Conservation (phyloP, 208 protist species). For the Acanthamoeba culbertsoni region DNA sequence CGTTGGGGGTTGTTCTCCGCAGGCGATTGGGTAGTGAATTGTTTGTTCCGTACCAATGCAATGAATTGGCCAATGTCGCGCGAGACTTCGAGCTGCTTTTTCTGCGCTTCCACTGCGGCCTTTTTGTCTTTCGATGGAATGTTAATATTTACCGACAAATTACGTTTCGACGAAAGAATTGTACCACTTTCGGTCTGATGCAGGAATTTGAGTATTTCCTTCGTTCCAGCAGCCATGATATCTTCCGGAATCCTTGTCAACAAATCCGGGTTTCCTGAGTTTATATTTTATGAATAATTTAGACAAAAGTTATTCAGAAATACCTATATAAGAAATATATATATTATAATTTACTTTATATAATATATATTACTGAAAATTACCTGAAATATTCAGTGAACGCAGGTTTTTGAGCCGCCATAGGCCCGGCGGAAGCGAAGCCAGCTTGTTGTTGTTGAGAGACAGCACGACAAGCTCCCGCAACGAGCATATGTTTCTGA, state of each 20-base stretch:
- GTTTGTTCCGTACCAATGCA: not conserved
- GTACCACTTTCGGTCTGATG: not conserved
- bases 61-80: not conserved
- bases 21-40: not conserved
- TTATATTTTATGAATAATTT: not conserved
- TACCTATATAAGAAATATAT: not conserved
- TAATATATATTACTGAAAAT: not conserved
- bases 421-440: not conserved
- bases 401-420: conserved; percentile 42
- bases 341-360: not conserved
- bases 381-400: conserved; percentile 31
- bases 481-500: conserved; percentile 20
- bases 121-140: not conserved
- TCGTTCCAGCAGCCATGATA: conserved; percentile 9
- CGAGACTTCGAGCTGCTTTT: not conserved
- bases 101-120: not conserved
- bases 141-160: not conserved
- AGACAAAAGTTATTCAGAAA: not conserved
- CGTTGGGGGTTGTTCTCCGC: not conserved
- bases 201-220: conserved; percentile 36
- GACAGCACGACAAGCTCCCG: conserved; percentile 49
- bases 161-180: too few species aligned
- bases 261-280: not conserved
- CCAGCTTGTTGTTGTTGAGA: conserved; percentile 20
- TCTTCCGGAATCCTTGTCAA: not conserved